Percentiles rank a stretch among this genome's conserved stretches.
phyloP scores from a whole-genome alignment of 352 stramenopile species.

The Lagenidium giganteum region DNA sequence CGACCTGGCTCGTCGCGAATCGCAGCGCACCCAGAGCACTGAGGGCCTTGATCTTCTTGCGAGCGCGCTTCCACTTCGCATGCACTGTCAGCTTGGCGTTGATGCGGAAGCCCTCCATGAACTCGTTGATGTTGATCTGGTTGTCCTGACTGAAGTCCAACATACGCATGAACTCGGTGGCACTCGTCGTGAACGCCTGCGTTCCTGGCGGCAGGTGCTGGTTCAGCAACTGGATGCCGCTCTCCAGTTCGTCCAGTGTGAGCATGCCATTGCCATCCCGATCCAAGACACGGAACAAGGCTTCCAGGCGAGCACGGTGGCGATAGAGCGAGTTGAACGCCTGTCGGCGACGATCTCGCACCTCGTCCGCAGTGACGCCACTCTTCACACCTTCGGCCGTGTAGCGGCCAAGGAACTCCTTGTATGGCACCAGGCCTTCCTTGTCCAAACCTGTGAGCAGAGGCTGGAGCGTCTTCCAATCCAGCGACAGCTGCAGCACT shows the following conservation, averaged over 20 bases:
- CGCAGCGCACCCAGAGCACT: slow-evolving; percentile 65
- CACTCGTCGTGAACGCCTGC: slow-evolving; percentile 66
- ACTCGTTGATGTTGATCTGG: slow-evolving; percentile 89
- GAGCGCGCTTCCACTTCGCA: slow-evolving; percentile 81
- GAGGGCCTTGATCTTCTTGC: slow-evolving; percentile 86
- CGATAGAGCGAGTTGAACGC: slow-evolving; percentile 83
- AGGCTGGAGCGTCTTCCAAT: slow-evolving; percentile 73
- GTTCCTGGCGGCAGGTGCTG: slow-evolving; percentile 60
- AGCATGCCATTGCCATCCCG: slow-evolving; percentile 80
- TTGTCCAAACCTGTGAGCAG: slow-evolving; percentile 67
- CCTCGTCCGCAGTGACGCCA: slow-evolving; percentile 19
- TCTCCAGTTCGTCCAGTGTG: slow-evolving; percentile 76
- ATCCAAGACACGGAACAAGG: slow-evolving; percentile 80
- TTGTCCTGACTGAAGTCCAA: slow-evolving; percentile 84
- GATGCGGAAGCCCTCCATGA: slow-evolving; percentile 86
- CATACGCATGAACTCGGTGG: slow-evolving; percentile 79
- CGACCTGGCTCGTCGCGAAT: slow-evolving; percentile 25
- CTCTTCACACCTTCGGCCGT: slow-evolving; percentile 42
- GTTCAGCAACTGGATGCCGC: slow-evolving; percentile 77
- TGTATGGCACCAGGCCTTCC: slow-evolving; percentile 65
- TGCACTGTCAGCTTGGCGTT: slow-evolving; percentile 82
- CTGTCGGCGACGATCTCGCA: slow-evolving; percentile 45
- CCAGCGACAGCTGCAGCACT: slow-evolving; percentile 70
- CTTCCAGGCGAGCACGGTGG: slow-evolving; percentile 73
- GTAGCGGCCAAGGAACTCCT: slow-evolving; percentile 73